Evolutionary conservation across 345 rosid species (phyloP), one percentile per base, ranked within the genome.

Genomic region (Stellera chamaejasme): DNA sequence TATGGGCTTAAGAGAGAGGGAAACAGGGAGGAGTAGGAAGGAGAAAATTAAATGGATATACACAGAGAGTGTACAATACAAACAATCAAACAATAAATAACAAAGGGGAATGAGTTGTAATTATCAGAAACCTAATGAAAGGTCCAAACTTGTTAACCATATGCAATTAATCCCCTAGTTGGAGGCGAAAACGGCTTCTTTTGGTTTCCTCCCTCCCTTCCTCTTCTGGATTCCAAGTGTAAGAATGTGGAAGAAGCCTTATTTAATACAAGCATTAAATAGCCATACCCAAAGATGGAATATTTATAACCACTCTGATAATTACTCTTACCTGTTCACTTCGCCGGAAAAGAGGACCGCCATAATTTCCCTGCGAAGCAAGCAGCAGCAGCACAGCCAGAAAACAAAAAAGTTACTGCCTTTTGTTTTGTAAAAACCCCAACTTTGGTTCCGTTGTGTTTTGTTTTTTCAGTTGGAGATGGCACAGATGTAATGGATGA

Each of bases 221-320:
- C 73, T 77, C 59, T 77, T 64, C 67, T 66, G 23, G 23, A 19
- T 70, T 63, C 69, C 69, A 59, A 48, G 73, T 69, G 73, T 75
- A 8, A 32, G 39, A 32, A 32, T 32, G 39, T 32, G 39, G 9
- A 32, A 32, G 39, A 19, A 32, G 39, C 39, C 5, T 32, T 32
- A 32, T 32, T 32, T 32, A 32, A 32, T 5, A 32, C 42, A 32
- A 32, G 70, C 77, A 77, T 76, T 77, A 12, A 78, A 63, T 73
- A 64, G 55, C 47, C 23, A 13, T 56, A 63, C 56, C 71, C 64
- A 61, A 54, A 71, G 60, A 47, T 60, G 28, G 27, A 69, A 44
- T 28, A 50, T 39, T 13, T 11, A n/a, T 52, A 27, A 8, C 46
- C 44, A 27, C 48, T 26, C 65, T 2, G 56, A 43, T 46, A 25